These are phyloP conservation scores for Globisporangium spinosum DNA, from an alignment of 352 stramenopile species.

Conservation along the genomic window DNA sequence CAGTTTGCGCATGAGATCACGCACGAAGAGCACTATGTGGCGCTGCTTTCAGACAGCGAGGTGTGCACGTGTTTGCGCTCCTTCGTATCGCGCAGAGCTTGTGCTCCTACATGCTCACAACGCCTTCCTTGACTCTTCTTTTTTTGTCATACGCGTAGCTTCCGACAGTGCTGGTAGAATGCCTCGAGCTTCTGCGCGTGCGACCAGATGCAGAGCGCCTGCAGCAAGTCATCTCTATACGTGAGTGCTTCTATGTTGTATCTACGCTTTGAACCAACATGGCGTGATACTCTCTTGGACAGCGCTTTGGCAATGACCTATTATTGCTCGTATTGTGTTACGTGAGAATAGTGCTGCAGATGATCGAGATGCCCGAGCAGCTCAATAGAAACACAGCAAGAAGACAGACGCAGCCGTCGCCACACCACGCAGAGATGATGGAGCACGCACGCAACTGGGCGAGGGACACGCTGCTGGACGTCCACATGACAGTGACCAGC, in stretches of 20 bases:
- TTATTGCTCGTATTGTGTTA: background rate
- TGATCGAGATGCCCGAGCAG: conserved; percentile 29
- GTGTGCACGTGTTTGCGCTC: background rate
- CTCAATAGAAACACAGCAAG: conserved; percentile 13
- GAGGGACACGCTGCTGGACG: conserved; percentile 35
- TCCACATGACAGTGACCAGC: conserved; percentile 6
- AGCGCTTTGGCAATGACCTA: background rate
- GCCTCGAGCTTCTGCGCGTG: conserved; percentile 6
- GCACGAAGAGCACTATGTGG: background rate
- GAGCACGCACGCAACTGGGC: conserved; percentile 26
- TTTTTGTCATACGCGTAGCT: background rate
- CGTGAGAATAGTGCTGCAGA: conserved; percentile 33
- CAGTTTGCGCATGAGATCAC: background rate
- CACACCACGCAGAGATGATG: conserved; percentile 4
- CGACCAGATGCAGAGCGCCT: conserved; percentile 13
- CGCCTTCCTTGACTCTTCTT: background rate
- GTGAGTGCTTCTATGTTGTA: conserved; percentile 20
- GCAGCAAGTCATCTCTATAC: conserved; percentile 29
- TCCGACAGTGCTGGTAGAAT: conserved; percentile 10
- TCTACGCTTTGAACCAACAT: background rate
- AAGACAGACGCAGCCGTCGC: conserved; percentile 11
- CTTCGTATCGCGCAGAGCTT: too few relatives aligned
- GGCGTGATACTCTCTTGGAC: background rate
- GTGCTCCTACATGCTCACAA: too few relatives aligned
- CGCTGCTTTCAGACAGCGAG: conserved; percentile 9